Conservation (phyloP, 2,329 filamentous ascomycete species). For the Fusarium avenaceum region DNA sequence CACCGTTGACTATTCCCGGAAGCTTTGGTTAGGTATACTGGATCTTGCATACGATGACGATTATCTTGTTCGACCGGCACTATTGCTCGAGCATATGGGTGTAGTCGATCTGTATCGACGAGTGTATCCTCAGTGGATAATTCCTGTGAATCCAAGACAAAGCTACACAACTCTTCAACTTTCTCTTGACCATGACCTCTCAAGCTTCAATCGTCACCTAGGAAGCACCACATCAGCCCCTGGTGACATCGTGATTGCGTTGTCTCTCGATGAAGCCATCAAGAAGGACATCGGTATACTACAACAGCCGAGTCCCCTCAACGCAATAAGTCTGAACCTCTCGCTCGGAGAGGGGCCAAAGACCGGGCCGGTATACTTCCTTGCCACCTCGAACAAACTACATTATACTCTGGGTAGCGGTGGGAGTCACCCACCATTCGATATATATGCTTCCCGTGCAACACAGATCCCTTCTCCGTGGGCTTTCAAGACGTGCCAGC, state of each 20-base stretch:
- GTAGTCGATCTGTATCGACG: constrained; percentile 37
- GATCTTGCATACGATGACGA: constrained; percentile 43
- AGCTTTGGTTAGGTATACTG: constrained; percentile 42
- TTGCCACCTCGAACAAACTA: constrained; percentile 8
- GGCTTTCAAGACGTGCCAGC: constrained; percentile 32
- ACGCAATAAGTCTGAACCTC: constrained; percentile 15
- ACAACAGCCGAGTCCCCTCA: constrained; percentile 36
- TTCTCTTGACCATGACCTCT: background rate
- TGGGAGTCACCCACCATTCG: constrained; percentile 35
- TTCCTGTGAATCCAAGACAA: constrained; percentile 36
- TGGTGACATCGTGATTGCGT: background rate
- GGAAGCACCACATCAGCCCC: background rate
- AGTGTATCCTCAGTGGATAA: constrained; percentile 32
- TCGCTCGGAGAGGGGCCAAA: constrained; percentile 1
- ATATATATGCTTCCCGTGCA: constrained; percentile 26
- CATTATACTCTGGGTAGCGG: constrained; percentile 1
- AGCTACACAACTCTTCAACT: background rate
- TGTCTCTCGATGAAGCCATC: constrained; percentile 16
- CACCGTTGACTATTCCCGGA: constrained; percentile 5
- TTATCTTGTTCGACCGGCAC: constrained; percentile 40
- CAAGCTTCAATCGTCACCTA: background rate
- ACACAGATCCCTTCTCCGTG: constrained; percentile 40
- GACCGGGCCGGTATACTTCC: constrained; percentile 41
- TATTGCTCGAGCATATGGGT: constrained; percentile 41
- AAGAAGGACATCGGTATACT: constrained; percentile 34